Base-by-base conservation (phyloP, 139 green algal genomes). In the Tetradesmus lagerheimii region DNA sequence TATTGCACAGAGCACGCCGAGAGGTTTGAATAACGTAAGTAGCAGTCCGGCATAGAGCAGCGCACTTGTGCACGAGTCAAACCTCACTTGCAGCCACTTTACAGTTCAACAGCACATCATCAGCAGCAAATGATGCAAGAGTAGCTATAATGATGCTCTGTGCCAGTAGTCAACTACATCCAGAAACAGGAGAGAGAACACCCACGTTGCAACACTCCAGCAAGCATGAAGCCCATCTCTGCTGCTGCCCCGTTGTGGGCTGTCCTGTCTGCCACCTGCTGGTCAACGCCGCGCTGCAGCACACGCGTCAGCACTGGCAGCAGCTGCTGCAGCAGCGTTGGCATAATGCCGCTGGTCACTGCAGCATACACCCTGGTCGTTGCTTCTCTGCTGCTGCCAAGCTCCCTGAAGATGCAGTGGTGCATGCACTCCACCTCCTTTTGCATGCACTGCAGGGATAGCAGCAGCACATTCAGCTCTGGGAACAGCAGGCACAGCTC, bases 401-500 rank as follows among this genome's bases (percentile, higher is more conserved):
- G 9, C 15, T 45, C 15, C 12, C 37, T 20, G 0, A 53, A 16
- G 4, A 83, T 12, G 35, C 39, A 43, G 35, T 34, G 15, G 20
- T 53, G 29, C 76, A 83, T 34, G 76, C 34, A 45, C 4, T 71
- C 0, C 18, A 31, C 15, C 15, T 16, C 11, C 14, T 53, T 16
- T 18, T 53, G 15, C 4, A 50, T n/a, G 76, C 25, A 83, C 76
- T 34, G 37, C 37, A 83, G 16, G 2, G 41, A 57, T 4, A 85
- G 41, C 43, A 90, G 75, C 27, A 82, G 38, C 86, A 85, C 23
- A 57, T 57, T 71, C 2, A 31, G 20, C 20, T 71, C 23, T 4
- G 57, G 57, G 4, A 57, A 50, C 18, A 31, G 57, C 83, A 67
- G 41, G 39, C 43, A n/a, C 86, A 90, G 86, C 71, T 81, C 23